Conservation (phyloP, 306 rosid species). For the Cajanus cajan region DNA sequence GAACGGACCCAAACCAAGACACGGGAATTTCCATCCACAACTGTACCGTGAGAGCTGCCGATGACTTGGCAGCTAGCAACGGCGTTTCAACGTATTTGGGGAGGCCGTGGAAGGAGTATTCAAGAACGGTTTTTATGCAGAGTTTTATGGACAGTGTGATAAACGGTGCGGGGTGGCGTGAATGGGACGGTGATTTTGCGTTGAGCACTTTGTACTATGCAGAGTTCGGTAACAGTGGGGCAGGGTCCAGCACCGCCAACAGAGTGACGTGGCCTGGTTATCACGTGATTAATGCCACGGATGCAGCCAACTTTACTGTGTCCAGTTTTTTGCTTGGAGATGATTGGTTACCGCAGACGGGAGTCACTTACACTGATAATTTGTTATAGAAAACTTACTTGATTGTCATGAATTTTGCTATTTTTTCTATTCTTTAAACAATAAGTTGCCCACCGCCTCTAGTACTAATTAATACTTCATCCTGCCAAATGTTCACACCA, state of each 20-base stretch:
- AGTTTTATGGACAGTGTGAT: slow-evolving; percentile 53
- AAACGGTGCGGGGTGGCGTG: slow-evolving; percentile 61
- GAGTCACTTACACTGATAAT: slow-evolving; percentile 56
- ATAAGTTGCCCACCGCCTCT: slow-evolving; percentile 16
- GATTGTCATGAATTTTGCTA: background rate
- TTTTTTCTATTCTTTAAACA: background rate
- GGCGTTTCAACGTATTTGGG: slow-evolving; percentile 56
- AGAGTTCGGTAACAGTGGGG: slow-evolving; percentile 66
- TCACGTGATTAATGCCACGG: slow-evolving; percentile 60
- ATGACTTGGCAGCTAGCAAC: slow-evolving; percentile 45
- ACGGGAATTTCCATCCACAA: slow-evolving; percentile 77
- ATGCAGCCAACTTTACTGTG: slow-evolving; percentile 73
- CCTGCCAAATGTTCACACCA: background rate
- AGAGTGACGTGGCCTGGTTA: slow-evolving; percentile 74
- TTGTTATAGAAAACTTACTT: background rate
- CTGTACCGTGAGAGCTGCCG: slow-evolving; percentile 59
- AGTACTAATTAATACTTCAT: background rate
- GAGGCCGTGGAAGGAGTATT: slow-evolving; percentile 89
- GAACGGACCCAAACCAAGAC: slow-evolving; percentile 80
- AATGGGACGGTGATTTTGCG: slow-evolving; percentile 82
- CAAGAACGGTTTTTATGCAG: slow-evolving; percentile 77
- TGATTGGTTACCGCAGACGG: slow-evolving; percentile 75
- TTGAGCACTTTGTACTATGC: slow-evolving; percentile 73
- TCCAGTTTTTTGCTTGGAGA: slow-evolving; percentile 65
- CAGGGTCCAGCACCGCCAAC: slow-evolving; percentile 52